These are phyloP conservation scores for Cyanodermella asteris DNA, from an alignment of 2,329 filamentous ascomycete genomes.

Conservation along the genomic window DNA sequence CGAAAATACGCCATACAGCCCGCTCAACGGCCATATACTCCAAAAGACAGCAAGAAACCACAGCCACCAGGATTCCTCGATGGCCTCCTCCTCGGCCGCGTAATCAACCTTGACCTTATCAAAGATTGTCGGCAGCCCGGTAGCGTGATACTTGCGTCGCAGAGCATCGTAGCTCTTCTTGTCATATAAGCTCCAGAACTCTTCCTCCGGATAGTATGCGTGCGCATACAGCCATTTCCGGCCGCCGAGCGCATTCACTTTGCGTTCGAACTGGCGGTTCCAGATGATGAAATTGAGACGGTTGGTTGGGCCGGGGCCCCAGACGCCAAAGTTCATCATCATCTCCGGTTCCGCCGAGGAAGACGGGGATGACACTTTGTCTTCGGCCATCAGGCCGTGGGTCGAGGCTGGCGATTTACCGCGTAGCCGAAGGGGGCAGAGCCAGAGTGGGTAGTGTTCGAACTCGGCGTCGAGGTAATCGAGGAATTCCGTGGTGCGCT, in stretches of 20 bases:
- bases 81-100: slow-evolving; percentile 1
- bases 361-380: no score
- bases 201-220: slow-evolving; percentile 48
- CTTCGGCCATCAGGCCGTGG: not conserved
- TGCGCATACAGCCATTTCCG: slow-evolving; percentile 78
- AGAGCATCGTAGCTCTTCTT: slow-evolving; percentile 15
- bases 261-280: slow-evolving; percentile 45
- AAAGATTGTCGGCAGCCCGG: slow-evolving; percentile 14
- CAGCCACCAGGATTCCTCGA: slow-evolving; percentile 2
- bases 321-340: slow-evolving; percentile 35
- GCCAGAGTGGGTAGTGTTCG: slow-evolving; percentile 34
- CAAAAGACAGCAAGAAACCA: slow-evolving; percentile 4
- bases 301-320: slow-evolving; percentile 47
- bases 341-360: no score
- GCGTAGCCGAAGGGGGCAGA: slow-evolving; percentile 27
- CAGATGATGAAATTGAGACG: slow-evolving; percentile 37
- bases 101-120: slow-evolving; percentile 13
- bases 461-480: slow-evolving; percentile 24
- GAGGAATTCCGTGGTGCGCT: slow-evolving; percentile 28
- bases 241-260: slow-evolving; percentile 43
- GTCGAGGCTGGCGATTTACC: slow-evolving; percentile 2
- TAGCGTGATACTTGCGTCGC: slow-evolving; percentile 17
- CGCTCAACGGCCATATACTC: slow-evolving; percentile 5
- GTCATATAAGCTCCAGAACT: slow-evolving; percentile 22
- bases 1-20: slow-evolving; percentile 3